These are phyloP conservation scores for Verticillium dahliae DNA, from an alignment of 2,329 filamentous ascomycete species.

Conservation along the genomic window DNA sequence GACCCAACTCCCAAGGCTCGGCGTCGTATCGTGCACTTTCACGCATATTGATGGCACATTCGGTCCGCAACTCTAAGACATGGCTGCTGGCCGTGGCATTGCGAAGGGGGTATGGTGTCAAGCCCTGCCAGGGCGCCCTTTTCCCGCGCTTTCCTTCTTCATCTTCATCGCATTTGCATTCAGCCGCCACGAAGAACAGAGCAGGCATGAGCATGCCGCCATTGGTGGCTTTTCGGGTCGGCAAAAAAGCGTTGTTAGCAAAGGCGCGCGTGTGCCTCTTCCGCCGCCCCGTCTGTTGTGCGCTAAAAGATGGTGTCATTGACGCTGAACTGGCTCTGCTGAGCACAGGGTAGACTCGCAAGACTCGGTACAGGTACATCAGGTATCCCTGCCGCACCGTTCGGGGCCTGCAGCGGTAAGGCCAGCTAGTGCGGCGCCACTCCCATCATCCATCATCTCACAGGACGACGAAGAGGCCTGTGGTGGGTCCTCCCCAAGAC, in stretches of 20 bases:
- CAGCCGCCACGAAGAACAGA: background rate
- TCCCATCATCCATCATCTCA: slow-evolving; percentile 14
- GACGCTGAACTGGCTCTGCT: background rate
- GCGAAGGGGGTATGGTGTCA: background rate
- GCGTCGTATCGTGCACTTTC: background rate
- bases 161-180: background rate
- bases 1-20: background rate
- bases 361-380: background rate
- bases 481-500: background rate
- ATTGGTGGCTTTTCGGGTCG: background rate
- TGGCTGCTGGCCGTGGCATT: background rate
- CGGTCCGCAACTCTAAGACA: background rate
- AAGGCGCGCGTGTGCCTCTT: background rate
- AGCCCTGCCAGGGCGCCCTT: background rate
- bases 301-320: background rate
- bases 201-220: background rate
- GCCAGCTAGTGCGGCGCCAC: slow-evolving; percentile 10
- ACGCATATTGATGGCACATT: background rate
- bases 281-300: background rate
- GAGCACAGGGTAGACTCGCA: background rate
- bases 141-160: background rate
- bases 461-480: slow-evolving; percentile 1
- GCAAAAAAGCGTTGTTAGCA: background rate
- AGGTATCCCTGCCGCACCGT: background rate
- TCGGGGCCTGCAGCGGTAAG: slow-evolving; percentile 10